phyloP scores from a whole-genome alignment of 257 asterid genomes.

The Prunella vulgaris region DNA sequence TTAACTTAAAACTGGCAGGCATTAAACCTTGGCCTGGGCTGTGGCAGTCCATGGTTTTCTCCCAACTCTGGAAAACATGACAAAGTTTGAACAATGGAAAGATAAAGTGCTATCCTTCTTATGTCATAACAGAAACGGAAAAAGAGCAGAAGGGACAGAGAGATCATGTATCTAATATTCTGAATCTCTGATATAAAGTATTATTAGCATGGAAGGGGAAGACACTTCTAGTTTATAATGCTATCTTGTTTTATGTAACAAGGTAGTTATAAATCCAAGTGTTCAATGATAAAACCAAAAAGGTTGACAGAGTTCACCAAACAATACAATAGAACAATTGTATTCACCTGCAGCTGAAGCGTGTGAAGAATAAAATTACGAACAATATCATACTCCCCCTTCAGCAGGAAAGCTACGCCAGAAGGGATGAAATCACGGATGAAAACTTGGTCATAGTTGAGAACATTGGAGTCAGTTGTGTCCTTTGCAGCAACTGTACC shows the following conservation, averaged over 20 bases:
- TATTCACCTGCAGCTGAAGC: slow-evolving; percentile 68
- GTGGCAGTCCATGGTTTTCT: slow-evolving; percentile 78
- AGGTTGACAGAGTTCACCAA: neutral
- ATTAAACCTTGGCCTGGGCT: slow-evolving; percentile 84
- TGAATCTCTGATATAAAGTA: no score
- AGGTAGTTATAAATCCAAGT: neutral
- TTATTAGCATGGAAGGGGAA: neutral
- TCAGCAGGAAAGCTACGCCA: slow-evolving; percentile 68
- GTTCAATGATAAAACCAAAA: neutral
- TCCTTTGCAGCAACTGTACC: slow-evolving; percentile 80
- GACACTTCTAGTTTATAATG: neutral
- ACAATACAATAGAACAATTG: slow-evolving; percentile 3
- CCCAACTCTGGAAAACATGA: slow-evolving; percentile 59
- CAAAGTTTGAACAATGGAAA: neutral
- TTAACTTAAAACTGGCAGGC: slow-evolving; percentile 81
- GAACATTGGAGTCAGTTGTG: slow-evolving; percentile 44
- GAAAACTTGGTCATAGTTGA: slow-evolving; percentile 73
- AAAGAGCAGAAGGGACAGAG: neutral
- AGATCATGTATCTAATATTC: no score
- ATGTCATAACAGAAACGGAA: neutral
- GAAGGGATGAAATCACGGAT: slow-evolving; percentile 76
- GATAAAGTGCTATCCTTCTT: neutral
- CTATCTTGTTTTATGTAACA: neutral
- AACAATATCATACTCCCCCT: slow-evolving; percentile 72
- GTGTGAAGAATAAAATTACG: slow-evolving; percentile 75